Conservation (phyloP, 2,329 filamentous ascomycete genomes). For the Pyricularia grisea region DNA sequence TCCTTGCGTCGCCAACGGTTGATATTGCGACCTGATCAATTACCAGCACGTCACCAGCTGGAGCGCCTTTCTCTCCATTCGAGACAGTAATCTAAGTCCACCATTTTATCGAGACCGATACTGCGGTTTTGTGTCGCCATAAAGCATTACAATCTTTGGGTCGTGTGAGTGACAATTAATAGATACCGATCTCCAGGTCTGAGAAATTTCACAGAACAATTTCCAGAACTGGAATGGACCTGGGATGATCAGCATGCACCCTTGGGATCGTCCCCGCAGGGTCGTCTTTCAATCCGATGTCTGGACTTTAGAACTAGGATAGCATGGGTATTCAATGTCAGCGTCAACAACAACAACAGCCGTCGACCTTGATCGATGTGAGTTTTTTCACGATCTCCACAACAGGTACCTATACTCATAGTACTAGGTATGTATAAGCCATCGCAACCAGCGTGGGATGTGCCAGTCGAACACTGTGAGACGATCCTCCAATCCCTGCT, state of each 20-base stretch:
- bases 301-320: not conserved
- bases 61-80: too few species aligned
- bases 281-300: not conserved
- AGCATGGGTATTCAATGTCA: not conserved
- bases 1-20: too few species aligned
- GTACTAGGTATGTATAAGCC: too few species aligned
- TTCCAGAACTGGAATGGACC: too few species aligned
- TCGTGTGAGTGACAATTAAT: not conserved
- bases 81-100: not conserved
- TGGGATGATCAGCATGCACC: not conserved
- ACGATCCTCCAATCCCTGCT: not conserved
- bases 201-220: not conserved
- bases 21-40: too few species aligned
- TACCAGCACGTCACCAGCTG: too few species aligned
- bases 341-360: not conserved
- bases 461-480: not conserved
- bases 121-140: not conserved
- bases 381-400: not conserved
- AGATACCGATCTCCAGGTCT: not conserved
- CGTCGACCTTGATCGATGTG: not conserved
- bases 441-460: not conserved
- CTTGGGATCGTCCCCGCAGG: not conserved
- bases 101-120: not conserved
- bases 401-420: too few species aligned
- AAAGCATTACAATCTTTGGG: not conserved